A percentile compares a stretch with the other conserved stretches of the same genome.
phyloP scores from a whole-genome alignment of 345 rosid genomes.

The Litchi chinensis region DNA sequence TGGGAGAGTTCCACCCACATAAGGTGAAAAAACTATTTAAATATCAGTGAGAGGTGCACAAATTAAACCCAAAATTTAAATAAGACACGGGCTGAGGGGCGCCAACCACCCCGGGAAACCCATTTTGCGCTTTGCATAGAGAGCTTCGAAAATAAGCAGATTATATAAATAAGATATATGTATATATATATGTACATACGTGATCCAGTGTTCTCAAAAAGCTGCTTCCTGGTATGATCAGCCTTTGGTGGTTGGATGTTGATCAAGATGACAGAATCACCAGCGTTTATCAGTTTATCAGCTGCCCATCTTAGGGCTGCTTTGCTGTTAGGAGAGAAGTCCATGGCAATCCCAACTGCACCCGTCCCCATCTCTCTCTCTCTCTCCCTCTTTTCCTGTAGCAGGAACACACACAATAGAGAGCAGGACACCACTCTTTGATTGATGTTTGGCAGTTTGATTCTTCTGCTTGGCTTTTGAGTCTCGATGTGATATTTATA shows the following conservation, averaged over 20 bases:
- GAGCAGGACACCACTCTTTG: background rate
- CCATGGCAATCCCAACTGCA: slow-evolving; percentile 48
- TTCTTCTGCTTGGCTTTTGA: background rate
- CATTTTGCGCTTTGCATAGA: too few species aligned
- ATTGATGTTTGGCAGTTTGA: background rate
- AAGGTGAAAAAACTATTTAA: too few species aligned
- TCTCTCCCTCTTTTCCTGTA: background rate
- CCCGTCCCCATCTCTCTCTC: slow-evolving; percentile 33
- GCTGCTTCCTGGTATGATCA: slow-evolving; percentile 52
- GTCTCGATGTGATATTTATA: background rate
- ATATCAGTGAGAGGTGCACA: too few species aligned
- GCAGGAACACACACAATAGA: background rate
- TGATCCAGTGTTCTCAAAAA: slow-evolving; percentile 53
- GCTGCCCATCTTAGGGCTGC: slow-evolving; percentile 52
- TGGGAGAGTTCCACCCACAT: too few species aligned
- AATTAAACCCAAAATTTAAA: too few species aligned
- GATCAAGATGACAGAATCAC: slow-evolving; percentile 38
- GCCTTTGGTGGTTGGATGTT: slow-evolving; percentile 52
- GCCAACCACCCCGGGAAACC: too few species aligned
- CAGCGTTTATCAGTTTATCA: slow-evolving; percentile 32
- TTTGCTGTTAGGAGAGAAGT: slow-evolving; percentile 52
- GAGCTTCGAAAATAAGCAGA: too few species aligned
- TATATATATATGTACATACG: slow-evolving; percentile 26
- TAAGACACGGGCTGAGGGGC: too few species aligned
- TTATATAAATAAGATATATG: background rate